Conservation (phyloP, 495 filamentous ascomycete species). For the Tuber umbilicatum region DNA sequence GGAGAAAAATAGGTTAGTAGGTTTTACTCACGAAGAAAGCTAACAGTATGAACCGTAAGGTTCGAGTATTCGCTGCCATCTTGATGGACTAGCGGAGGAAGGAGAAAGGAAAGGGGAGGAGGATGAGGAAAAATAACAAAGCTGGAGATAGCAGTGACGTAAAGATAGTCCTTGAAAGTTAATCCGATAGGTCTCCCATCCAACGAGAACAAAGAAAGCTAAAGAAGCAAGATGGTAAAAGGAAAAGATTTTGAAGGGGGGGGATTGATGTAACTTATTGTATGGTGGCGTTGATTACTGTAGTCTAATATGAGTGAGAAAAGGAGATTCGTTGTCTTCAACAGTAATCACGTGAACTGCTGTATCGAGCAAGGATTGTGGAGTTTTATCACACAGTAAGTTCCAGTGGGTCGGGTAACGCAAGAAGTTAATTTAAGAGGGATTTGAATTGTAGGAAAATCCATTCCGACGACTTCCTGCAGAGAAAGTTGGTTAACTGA, state of each 20-base stretch:
- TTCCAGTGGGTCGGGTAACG: not conserved
- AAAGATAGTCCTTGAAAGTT: conserved; percentile 5
- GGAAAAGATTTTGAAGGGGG: not conserved
- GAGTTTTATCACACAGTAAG: not conserved
- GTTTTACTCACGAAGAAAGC: conserved; percentile 66
- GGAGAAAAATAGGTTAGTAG: not conserved
- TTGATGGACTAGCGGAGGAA: conserved; percentile 10
- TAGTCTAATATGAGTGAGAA: not conserved
- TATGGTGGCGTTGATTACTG: not conserved
- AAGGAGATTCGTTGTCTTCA: not conserved
- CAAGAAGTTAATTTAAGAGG: not conserved
- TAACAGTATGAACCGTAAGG: conserved; percentile 79
- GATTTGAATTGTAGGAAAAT: not conserved
- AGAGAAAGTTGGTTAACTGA: not conserved
- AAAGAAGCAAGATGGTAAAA: conserved; percentile 10
- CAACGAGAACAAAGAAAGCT: conserved; percentile 11
- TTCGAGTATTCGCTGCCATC: conserved; percentile 42
- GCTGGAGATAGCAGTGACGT: not conserved
- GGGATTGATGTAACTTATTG: not conserved
- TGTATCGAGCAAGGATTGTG: not conserved
- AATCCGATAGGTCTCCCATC: conserved; percentile 15
- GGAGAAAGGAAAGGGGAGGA: not conserved
- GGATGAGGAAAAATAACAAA: not conserved
- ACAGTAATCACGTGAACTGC: not conserved
- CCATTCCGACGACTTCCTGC: no score